Base-by-base conservation (phyloP, 2,329 filamentous ascomycete species). In the Rhynchosporium agropyri region DNA sequence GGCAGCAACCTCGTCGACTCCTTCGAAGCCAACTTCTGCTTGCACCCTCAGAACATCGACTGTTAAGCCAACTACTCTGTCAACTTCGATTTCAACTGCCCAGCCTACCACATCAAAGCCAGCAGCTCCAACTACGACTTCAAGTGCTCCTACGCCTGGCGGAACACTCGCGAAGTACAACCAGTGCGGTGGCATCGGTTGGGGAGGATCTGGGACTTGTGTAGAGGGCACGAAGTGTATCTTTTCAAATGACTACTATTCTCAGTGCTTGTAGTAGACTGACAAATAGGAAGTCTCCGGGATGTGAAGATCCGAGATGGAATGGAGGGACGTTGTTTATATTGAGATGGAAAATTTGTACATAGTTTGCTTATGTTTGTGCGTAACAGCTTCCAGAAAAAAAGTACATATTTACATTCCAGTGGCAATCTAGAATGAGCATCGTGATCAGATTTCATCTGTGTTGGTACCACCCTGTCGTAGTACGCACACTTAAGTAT, bases 31-130 rank as follows among this genome's bases (percentile, higher is more conserved):
- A 7, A 13, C 63, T 20, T 54, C 60, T 29, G 45, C 45, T 50
- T 57, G 20, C 54, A 3, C 36, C 45, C 3, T 26, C 38, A 56
- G 20, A 20, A 20, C 33, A 38, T 55, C 48, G 28, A 43, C 26
- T 56, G 53, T 28, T 31, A 43, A 43, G 53, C 31, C 57, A 3
- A 42, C 50, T 8, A 89, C 60, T 90, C 84, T 65, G 87, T 94
- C 7, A 95, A 58, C 54, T 31, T 62, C 54, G n/a, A 50, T 20
- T 20, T 20, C 20, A 20, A 20, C 20, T 20, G 20, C 20, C 1
- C 20, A 20, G 20, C 20, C 20, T 20, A 20, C 20, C 20, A 20
- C 20, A 20, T 20, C 54, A 2, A 49, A 59, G 28, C 15, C 45
- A 20, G 28, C 38, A 10, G 45, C 8, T n/a, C 38, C 29, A 2